These are phyloP conservation scores for Cryptosporidium andersoni DNA, from an alignment of 169 alveolate species.

Conservation along the genomic window DNA sequence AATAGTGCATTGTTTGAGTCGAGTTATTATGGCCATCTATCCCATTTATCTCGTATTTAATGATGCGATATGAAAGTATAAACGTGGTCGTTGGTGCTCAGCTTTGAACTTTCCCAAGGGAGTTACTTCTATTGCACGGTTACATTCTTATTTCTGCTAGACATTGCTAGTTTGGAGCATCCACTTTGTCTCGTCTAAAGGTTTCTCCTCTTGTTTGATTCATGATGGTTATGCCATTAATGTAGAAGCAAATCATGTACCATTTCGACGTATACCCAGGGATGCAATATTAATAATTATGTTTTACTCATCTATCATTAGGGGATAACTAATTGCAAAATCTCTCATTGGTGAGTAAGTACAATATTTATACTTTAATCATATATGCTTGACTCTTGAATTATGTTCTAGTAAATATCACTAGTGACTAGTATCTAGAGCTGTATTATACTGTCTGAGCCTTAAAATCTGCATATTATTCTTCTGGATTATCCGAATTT, in stretches of 20 bases:
- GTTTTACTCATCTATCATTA: background rate
- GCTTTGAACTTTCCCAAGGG: background rate
- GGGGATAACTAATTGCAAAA: background rate
- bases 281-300: conserved; percentile 31
- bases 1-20: conserved; percentile 70
- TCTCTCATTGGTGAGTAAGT: background rate
- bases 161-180: conserved; percentile 10
- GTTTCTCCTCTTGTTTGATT: conserved; percentile 1
- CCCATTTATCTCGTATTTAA: conserved; percentile 62
- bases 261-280: conserved; percentile 70
- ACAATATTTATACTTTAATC: background rate
- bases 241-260: background rate
- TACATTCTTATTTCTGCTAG: background rate
- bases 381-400: background rate
- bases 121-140: conserved; percentile 69
- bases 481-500: background rate
- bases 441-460: background rate
- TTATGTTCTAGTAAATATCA: background rate
- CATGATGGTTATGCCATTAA: conserved; percentile 42
- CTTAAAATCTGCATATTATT: background rate
- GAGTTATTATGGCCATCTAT: conserved; percentile 17
- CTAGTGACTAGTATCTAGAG: background rate
- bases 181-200: conserved; percentile 63
- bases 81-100: conserved; percentile 66
- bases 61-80: conserved; percentile 20